Conservation (phyloP, 169 alveolate species). For the Cryptosporidium canis region DNA sequence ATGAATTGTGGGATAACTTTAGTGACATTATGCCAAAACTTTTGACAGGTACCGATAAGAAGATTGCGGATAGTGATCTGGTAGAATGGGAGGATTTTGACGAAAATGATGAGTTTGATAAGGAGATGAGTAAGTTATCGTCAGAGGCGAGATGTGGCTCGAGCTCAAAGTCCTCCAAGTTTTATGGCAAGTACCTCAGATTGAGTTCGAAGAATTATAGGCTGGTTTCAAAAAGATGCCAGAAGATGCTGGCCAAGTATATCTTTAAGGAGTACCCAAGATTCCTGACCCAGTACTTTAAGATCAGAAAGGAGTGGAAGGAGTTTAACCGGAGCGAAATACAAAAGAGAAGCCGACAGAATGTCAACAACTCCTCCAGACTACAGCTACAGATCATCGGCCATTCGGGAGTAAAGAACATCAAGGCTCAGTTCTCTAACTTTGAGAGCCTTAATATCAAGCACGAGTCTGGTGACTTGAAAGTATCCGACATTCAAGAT, state of each 20-base stretch:
- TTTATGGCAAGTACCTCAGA: slow-evolving; percentile 32
- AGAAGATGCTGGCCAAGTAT: slow-evolving; percentile 58
- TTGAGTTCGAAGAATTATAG: slow-evolving; percentile 27
- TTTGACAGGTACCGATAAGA: slow-evolving; percentile 46
- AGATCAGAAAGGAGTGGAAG: slow-evolving; percentile 42
- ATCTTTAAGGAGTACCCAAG: slow-evolving; percentile 62
- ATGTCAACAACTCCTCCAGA: slow-evolving; percentile 37
- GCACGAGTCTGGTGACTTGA: not conserved
- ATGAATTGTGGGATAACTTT: slow-evolving; percentile 50
- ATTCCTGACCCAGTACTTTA: slow-evolving; percentile 38
- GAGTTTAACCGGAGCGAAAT: not conserved
- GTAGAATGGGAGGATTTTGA: slow-evolving; percentile 51
- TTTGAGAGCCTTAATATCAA: slow-evolving; percentile 34
- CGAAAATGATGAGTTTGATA: slow-evolving; percentile 16
- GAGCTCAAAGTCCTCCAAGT: not conserved
- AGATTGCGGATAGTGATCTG: not conserved
- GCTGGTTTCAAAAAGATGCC: slow-evolving; percentile 42
- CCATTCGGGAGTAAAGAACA: slow-evolving; percentile 21
- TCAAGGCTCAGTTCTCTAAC: slow-evolving; percentile 42
- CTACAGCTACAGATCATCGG: slow-evolving; percentile 61
- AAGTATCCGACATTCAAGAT: not conserved
- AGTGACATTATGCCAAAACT: slow-evolving; percentile 47
- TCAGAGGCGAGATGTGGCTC: not conserved
- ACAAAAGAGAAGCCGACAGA: slow-evolving; percentile 20
- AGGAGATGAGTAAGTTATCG: not conserved